Conservation (phyloP, 1,284 basidiomycete species). For the Meripilus lineatus region DNA sequence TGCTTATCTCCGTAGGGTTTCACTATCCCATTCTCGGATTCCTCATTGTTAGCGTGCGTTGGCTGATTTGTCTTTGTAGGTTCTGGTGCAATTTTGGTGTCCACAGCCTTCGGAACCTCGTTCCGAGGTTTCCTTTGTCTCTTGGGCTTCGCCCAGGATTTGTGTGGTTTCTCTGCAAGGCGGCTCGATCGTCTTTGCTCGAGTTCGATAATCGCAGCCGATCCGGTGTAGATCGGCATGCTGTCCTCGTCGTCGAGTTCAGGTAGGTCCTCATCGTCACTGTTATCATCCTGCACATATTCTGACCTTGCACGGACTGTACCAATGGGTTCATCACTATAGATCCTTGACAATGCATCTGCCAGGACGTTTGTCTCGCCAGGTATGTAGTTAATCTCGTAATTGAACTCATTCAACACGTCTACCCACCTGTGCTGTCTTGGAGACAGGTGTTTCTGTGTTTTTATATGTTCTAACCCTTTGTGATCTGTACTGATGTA, state of each 20-base stretch:
- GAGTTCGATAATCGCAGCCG: not conserved
- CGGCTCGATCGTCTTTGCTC: not conserved
- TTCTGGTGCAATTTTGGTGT: no score
- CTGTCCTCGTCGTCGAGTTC: not conserved
- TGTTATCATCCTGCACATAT: slow-evolving; percentile 15
- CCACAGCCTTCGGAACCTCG: no score
- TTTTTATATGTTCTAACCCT: no score
- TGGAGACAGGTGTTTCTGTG: no score
- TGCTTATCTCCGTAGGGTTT: no score
- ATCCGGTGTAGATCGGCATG: slow-evolving; percentile 1
- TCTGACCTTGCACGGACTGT: slow-evolving; percentile 20
- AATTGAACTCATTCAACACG: slow-evolving; percentile 30
- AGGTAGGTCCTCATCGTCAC: slow-evolving; percentile 6
- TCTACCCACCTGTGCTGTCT: slow-evolving; percentile 25
- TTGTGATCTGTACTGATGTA: slow-evolving; percentile 30
- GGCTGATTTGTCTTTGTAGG: no score
- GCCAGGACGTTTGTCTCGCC: slow-evolving; percentile 24
- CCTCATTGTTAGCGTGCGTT: no score
- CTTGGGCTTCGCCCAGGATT: no score
- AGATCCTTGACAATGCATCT: slow-evolving; percentile 34
- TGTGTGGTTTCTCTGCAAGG: no score
- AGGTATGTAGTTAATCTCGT: slow-evolving; percentile 18
- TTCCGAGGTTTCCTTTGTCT: no score
- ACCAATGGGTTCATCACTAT: slow-evolving; percentile 23
- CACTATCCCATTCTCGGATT: no score